Percentiles rank a stretch among this genome's conserved stretches.
These are phyloP conservation scores for Metschnikowia aberdeeniae DNA, from an alignment of 805 yeast genomes.

Conservation along the genomic window DNA sequence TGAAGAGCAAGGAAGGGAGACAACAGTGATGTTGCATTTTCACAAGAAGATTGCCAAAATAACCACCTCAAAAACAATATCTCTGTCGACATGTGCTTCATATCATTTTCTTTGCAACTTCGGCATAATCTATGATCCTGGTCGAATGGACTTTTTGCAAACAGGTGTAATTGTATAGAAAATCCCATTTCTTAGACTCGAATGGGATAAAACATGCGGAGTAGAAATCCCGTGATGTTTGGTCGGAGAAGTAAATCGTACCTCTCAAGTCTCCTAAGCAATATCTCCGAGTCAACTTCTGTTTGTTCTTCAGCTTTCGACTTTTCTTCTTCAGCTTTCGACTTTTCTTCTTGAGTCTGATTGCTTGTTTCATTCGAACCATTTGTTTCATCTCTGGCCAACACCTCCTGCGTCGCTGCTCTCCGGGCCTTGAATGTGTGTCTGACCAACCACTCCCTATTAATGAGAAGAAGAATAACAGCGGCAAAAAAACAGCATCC, in stretches of 20 bases:
- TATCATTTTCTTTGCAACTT: no score
- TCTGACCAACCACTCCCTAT: constrained; percentile 50
- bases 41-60: no score
- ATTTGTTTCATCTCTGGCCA: not conserved
- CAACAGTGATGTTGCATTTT: no score
- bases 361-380: not conserved
- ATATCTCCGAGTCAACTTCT: constrained; percentile 4
- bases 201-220: constrained; percentile 17
- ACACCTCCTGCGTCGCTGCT: constrained; percentile 6
- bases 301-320: no score
- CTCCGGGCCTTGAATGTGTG: constrained; percentile 11
- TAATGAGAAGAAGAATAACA: constrained; percentile 38
- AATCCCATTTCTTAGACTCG: constrained; percentile 5
- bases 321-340: not conserved
- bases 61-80: no score
- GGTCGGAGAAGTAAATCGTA: constrained; percentile 10
- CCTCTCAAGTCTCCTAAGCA: constrained; percentile 9
- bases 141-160: no score
- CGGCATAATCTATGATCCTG: no score
- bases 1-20: no score
- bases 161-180: no score
- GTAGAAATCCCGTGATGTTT: constrained; percentile 4
- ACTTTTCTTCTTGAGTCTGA: not conserved
- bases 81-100: no score
- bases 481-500: constrained; percentile 48